A percentile compares a stretch with the other conserved stretches of the same genome.
phyloP scores from a whole-genome alignment of 768 basidiomycete species.

The Boletus vermiculosoides region DNA sequence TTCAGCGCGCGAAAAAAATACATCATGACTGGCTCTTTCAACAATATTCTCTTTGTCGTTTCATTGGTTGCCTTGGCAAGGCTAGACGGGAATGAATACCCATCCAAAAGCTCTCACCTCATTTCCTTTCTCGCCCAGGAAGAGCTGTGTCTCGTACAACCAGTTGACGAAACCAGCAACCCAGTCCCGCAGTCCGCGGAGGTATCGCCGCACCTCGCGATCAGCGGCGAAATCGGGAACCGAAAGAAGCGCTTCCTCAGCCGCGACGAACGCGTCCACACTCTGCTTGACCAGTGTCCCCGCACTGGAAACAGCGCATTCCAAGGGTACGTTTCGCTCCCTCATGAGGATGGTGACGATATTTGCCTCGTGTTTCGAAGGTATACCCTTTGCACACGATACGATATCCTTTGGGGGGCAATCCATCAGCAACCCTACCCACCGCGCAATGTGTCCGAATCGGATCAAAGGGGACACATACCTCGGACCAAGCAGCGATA shows the following conservation, averaged over 20 bases:
- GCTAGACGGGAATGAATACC: conserved; percentile 46
- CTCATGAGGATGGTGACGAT: conserved; percentile 50
- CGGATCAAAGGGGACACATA: conserved; percentile 27
- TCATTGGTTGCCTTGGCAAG: not conserved
- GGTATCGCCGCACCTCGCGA: conserved; percentile 37
- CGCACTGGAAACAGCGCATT: conserved; percentile 39
- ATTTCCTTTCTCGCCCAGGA: conserved; percentile 54
- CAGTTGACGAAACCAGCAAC: conserved; percentile 61
- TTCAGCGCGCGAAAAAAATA: conserved; percentile 4
- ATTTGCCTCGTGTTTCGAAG: conserved; percentile 40
- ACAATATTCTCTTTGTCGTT: not conserved
- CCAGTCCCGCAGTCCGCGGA: conserved; percentile 53
- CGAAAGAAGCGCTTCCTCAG: conserved; percentile 22
- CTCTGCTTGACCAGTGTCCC: conserved; percentile 30
- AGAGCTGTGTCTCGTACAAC: conserved; percentile 62
- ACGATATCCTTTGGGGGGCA: conserved; percentile 49
- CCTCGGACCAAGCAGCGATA: conserved; percentile 54
- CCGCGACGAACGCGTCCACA: conserved; percentile 28
- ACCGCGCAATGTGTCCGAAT: no score
- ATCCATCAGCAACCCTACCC: not conserved
- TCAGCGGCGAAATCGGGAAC: conserved; percentile 14
- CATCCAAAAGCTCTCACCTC: conserved; percentile 62
- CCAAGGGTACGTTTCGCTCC: conserved; percentile 43
- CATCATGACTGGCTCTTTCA: not conserved
- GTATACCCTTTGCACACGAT: conserved; percentile 48